Evolutionary conservation across 768 basidiomycete species (phyloP), one percentile per base, ranked within the genome.

Genomic region (Pleurotus ostreatus): DNA sequence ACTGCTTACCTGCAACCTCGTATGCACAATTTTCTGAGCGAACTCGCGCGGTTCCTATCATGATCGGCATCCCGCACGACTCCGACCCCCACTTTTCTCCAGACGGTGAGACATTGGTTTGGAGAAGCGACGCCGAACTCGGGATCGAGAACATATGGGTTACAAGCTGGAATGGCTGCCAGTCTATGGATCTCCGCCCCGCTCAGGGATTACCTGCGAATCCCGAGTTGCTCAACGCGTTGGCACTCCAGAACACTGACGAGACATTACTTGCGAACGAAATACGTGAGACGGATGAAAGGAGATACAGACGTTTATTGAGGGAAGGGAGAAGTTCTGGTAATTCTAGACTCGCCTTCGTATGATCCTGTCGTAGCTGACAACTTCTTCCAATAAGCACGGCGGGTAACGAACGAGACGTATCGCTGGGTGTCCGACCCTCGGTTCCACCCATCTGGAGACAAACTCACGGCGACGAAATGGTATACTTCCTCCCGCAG

Each of bases 91-190:
- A 79, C 57, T 89, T 90, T 70, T 88, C 86, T 4, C 85, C 88
- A 0, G 68, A 76, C 39, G 87, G 88, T 0, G 78, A 83, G 55
- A 71, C 74, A 44, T 57, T 89, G n/a, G 83, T 83, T 3, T 90
- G 86, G 65, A 78, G 80, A 59, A 89, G 88, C 49, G 88, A 89
- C 66, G 88, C 87, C 5, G 86, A 76, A 37, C 73, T 86, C 2
- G 88, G 88, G 4, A 72, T 88, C 13, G 86, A 89, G 62, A 89
- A 90, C 62, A 85, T 90, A 5, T 90, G 86, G 86, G 74, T 85
- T 16, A 79, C 74, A 57, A 73, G 78, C 12, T 90, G 86, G 86
- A 74, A 69, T 54, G 84, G 84, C n/a, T 89, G 88, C 63, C 70
- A 76, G 34, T 74, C 70, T 9, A 85, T 86, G 80, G 78, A 82